phyloP scores from a whole-genome alignment of 768 basidiomycete genomes.

The Lentinus brumalis region DNA sequence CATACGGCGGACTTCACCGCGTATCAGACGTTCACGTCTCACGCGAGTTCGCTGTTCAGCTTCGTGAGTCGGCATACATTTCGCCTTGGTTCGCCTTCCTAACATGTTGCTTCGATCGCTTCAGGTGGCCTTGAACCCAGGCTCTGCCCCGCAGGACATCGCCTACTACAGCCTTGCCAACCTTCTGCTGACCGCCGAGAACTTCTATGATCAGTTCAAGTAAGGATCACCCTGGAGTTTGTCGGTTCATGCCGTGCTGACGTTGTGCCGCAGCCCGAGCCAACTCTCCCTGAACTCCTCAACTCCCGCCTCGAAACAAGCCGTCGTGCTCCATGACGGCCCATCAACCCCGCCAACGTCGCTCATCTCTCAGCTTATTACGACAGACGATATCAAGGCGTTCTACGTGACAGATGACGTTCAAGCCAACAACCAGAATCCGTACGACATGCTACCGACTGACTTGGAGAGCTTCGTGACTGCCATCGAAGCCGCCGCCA shows the following conservation, averaged over 20 bases:
- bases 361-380: conserved; percentile 27
- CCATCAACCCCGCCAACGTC: conserved; percentile 29
- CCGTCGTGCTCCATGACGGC: conserved; percentile 35
- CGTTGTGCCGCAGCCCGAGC: conserved; percentile 20
- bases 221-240: conserved; percentile 11
- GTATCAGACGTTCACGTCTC: conserved; percentile 28
- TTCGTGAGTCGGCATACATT: conserved; percentile 14
- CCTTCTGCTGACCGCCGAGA: conserved; percentile 34
- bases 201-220: conserved; percentile 33
- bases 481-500: conserved; percentile 3
- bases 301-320: conserved; percentile 31
- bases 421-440: conserved; percentile 19
- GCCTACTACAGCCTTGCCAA: conserved; percentile 34
- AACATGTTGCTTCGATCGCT: neutral
- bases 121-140: conserved; percentile 36
- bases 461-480: conserved; percentile 25
- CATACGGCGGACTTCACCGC: conserved; percentile 18
- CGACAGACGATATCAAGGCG: conserved; percentile 27
- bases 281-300: conserved; percentile 21
- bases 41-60: conserved; percentile 24
- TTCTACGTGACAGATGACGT: conserved; percentile 36
- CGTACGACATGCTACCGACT: conserved; percentile 26
- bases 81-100: neutral
- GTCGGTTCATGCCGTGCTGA: neutral
- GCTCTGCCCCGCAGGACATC: conserved; percentile 16